Conservation (phyloP, 805 yeast genomes). For the Saccharomycopsis sp. region DNA sequence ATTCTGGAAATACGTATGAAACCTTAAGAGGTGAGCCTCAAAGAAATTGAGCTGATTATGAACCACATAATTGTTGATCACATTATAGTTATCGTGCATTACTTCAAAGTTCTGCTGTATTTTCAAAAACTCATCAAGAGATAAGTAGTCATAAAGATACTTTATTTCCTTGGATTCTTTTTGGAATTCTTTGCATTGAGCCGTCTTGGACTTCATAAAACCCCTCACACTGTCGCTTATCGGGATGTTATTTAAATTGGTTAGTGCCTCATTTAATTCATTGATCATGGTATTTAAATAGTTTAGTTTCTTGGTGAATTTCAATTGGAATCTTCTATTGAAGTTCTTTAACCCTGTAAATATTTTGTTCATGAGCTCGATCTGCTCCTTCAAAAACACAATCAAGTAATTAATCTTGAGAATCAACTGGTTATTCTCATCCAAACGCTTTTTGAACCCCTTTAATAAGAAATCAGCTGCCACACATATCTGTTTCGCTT, state of each 20-base stretch:
- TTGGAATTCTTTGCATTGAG: neutral
- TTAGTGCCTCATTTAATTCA: slow-evolving; percentile 10
- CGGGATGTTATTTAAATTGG: slow-evolving; percentile 13
- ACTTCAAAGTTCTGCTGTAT: slow-evolving; percentile 19
- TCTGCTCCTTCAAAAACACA: slow-evolving; percentile 19
- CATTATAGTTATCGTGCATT: slow-evolving; percentile 7
- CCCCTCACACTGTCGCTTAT: slow-evolving; percentile 7
- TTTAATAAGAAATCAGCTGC: slow-evolving; percentile 10
- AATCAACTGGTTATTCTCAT: slow-evolving; percentile 17
- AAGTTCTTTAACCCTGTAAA: slow-evolving; percentile 10
- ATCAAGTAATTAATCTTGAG: slow-evolving; percentile 19
- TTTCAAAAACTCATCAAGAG: slow-evolving; percentile 18
- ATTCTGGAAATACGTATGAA: slow-evolving; percentile 16
- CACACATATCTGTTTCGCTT: slow-evolving; percentile 18
- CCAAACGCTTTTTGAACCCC: slow-evolving; percentile 12
- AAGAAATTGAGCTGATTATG: slow-evolving; percentile 18
- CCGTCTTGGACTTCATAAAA: neutral
- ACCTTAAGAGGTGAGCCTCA: slow-evolving; percentile 12
- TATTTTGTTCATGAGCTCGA: slow-evolving; percentile 15
- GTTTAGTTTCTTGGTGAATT: slow-evolving; percentile 10
- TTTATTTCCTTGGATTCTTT: neutral
- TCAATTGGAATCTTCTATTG: slow-evolving; percentile 12
- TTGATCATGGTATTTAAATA: slow-evolving; percentile 11
- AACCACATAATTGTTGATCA: slow-evolving; percentile 5
- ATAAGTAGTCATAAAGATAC: slow-evolving; percentile 15